Evolutionary conservation across 306 rosid genomes (phyloP), one percentile per base, ranked within the genome.

Genomic region (Phaseolus lunatus): DNA sequence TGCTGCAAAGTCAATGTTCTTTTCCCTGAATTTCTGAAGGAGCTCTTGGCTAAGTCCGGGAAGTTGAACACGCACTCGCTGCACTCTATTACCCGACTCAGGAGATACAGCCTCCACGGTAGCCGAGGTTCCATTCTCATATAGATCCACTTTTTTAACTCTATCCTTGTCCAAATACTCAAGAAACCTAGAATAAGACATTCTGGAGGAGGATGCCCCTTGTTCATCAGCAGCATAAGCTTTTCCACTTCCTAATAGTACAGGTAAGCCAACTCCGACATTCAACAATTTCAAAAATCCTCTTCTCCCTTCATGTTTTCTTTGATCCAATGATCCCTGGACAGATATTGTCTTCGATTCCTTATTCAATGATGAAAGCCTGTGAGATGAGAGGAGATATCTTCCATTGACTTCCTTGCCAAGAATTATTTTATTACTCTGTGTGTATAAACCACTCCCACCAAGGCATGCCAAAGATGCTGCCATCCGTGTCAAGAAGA

Each of bases 21-120:
- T 95, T 89, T 89, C 96, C 89, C 99, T 92, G 75, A 95, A 90
- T 79, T 95, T 95, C 88, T 92, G 97, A 53, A 95, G 96, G 50
- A 95, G 97, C 83, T 95, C 99, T 79, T 92, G 99, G 88, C 89
- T 92, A 59, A 95, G 90, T 64, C 99, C 99, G 0, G 97, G 99
- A 73, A 95, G 97, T 80, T 95, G 99, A 59, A 95, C 97, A 2
- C 99, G 96, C 58, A 95, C 91, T 63, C 97, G 86, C 82, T 90
- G 97, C 84, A 90, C 92, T 75, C 94, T 85, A 78, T 95, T 89
- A 15, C 97, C 98, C 54, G 92, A 85, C 76, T 95, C 97, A 5
- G 97, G 97, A 65, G 97, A 92, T 81, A 95, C 86, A 75, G 97
- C 94, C 81, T 95, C 99, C 39, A 92, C 97, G 82, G 88, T 81